These are phyloP conservation scores for Striga asiatica DNA, from an alignment of 257 asterid genomes.

Conservation along the genomic window DNA sequence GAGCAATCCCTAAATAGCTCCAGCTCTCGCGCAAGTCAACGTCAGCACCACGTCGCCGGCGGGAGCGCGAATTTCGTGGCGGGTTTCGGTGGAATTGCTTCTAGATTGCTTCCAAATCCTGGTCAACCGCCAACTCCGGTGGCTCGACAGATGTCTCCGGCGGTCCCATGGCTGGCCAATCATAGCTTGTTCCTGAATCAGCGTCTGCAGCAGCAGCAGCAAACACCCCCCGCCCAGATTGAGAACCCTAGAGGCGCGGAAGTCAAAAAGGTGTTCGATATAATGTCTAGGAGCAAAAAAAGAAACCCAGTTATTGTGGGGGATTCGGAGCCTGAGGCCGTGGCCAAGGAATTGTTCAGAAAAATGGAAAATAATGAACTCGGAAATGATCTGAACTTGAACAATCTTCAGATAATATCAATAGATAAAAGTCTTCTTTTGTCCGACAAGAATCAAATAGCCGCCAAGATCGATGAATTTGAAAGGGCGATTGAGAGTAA, in stretches of 20 bases:
- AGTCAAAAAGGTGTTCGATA: constrained; percentile 51
- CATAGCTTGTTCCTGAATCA: constrained; percentile 57
- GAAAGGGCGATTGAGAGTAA: constrained; percentile 38
- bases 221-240: constrained; percentile 13
- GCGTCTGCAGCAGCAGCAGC: constrained; percentile 34
- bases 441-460: constrained; percentile 32
- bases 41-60: constrained; percentile 15
- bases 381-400: constrained; percentile 28
- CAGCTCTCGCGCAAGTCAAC: constrained; percentile 16
- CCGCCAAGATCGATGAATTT: constrained; percentile 46
- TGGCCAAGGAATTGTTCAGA: constrained; percentile 52
- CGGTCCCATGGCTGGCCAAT: constrained; percentile 17
- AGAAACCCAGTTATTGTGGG: constrained; percentile 81
- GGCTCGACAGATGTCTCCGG: constrained; percentile 12
- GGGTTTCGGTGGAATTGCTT: constrained; percentile 31
- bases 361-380: constrained; percentile 44
- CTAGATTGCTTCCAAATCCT: constrained; percentile 28
- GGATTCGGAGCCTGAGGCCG: constrained; percentile 59
- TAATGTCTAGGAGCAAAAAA: constrained; percentile 54
- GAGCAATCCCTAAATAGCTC: constrained; percentile 47
- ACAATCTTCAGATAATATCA: constrained; percentile 38
- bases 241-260: constrained; percentile 46
- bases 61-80: constrained; percentile 27
- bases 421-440: constrained; percentile 41
- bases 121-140: constrained; percentile 17